A percentile compares a stretch with the other conserved stretches of the same genome.
Evolutionary conservation across 139 green algal species (phyloP).

Genomic region (Micractinium conductrix): DNA sequence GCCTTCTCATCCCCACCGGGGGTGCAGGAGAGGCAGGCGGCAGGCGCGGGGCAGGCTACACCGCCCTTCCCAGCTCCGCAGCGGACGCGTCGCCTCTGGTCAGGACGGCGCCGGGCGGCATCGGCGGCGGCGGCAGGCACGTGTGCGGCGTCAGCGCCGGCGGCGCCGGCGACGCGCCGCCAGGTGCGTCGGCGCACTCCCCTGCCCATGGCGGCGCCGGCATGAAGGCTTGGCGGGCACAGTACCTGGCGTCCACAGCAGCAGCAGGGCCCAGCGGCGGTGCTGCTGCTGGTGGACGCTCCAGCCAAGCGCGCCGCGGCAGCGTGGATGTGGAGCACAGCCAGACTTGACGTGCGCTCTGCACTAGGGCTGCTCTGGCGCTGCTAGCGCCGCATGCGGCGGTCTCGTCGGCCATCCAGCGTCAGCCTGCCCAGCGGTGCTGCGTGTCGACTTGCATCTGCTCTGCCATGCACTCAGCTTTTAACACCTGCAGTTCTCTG

Average conservation of each 20-base stretch:
- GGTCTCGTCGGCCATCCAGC: no score
- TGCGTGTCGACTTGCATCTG: no score
- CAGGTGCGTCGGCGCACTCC: neutral
- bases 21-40: neutral
- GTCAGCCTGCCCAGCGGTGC: no score
- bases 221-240: neutral
- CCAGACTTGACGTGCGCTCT: no score
- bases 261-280: neutral
- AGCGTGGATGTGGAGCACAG: neutral
- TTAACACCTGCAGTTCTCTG: no score
- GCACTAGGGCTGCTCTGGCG: no score
- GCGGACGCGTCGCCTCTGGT: neutral
- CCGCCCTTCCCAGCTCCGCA: neutral
- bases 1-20: neutral
- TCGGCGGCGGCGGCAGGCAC: neutral
- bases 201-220: neutral
- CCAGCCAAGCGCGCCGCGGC: neutral
- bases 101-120: neutral
- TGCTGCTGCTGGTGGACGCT: neutral
- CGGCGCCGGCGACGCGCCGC: neutral
- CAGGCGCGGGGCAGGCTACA: neutral
- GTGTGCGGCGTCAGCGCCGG: neutral
- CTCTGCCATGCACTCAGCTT: no score
- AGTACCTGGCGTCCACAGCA: neutral
- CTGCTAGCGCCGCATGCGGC: no score